Percentiles rank a stretch among this genome's conserved stretches.
These are phyloP conservation scores for Neurospora sp. DNA, from an alignment of 2,329 filamentous ascomycete species.

Conservation along the genomic window DNA sequence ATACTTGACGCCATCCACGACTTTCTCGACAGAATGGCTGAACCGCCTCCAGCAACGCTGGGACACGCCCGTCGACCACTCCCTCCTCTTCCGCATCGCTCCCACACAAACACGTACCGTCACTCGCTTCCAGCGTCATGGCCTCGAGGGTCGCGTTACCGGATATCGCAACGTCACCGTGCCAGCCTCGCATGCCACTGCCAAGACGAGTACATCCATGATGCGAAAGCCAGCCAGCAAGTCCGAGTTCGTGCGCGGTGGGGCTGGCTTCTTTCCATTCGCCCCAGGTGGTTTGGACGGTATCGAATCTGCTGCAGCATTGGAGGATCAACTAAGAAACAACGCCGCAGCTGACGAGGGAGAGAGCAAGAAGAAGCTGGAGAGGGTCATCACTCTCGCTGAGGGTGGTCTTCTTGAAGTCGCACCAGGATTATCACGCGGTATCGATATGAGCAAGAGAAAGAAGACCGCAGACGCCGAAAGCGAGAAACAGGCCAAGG, in stretches of 20 bases:
- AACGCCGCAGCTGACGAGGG: conserved; percentile 31
- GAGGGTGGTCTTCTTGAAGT: conserved; percentile 72
- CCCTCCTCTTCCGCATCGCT: conserved; percentile 76
- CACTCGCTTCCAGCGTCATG: conserved; percentile 83
- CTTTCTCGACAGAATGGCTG: conserved; percentile 79
- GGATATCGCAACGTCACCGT: conserved; percentile 93
- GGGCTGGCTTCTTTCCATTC: conserved; percentile 89
- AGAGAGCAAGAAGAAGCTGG: conserved; percentile 50
- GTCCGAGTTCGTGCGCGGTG: conserved; percentile 86
- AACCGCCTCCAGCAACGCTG: conserved; percentile 82
- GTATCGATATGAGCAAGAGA: conserved; percentile 59
- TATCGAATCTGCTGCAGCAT: conserved; percentile 73
- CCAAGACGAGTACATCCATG: conserved; percentile 90
- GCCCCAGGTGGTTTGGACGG: conserved; percentile 81
- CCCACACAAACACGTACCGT: conserved; percentile 92
- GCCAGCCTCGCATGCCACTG: conserved; percentile 77
- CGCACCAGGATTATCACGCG: conserved; percentile 72
- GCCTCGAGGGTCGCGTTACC: conserved; percentile 83
- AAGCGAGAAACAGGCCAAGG: conserved; percentile 57
- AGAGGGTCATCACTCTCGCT: conserved; percentile 74
- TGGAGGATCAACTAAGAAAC: conserved; percentile 63
- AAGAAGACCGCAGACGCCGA: conserved; percentile 47
- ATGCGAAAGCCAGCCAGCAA: conserved; percentile 75
- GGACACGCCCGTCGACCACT: conserved; percentile 72
- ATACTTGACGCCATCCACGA: conserved; percentile 68